A percentile compares a stretch with the other conserved stretches of the same genome.
Conservation (phyloP, 2,329 filamentous ascomycete species). For the Aspergillus luchuensis region DNA sequence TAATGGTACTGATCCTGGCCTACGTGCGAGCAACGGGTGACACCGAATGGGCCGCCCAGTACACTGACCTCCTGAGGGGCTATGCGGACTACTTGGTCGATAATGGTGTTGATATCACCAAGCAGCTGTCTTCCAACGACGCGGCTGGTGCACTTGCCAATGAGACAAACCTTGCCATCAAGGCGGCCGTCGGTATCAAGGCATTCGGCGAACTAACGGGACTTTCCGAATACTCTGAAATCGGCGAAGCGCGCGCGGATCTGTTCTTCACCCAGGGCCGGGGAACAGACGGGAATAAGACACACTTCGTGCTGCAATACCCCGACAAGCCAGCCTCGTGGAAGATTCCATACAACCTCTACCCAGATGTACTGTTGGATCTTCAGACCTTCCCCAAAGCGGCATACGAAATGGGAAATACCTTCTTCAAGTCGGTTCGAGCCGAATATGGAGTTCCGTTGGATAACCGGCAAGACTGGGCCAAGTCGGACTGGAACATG, state of each 20-base stretch:
- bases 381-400: constrained; percentile 41
- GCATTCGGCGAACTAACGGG: constrained; percentile 47
- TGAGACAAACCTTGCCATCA: constrained; percentile 52
- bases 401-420: constrained; percentile 39
- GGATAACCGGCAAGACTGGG: constrained; percentile 44
- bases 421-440: constrained; percentile 41
- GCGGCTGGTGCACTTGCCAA: constrained; percentile 45
- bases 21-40: constrained; percentile 45
- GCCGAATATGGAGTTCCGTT: constrained; percentile 43
- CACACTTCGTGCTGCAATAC: constrained; percentile 47
- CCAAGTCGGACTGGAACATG: constrained; percentile 50
- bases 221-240: constrained; percentile 38
- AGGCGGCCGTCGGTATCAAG: constrained; percentile 50
- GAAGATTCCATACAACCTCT: constrained; percentile 48
- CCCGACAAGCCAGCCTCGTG: constrained; percentile 35
- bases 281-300: constrained; percentile 38
- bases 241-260: constrained; percentile 39
- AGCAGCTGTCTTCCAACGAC: constrained; percentile 49
- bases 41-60: constrained; percentile 37
- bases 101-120: constrained; percentile 42
- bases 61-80: constrained; percentile 36
- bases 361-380: constrained; percentile 43
- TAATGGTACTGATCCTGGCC: constrained; percentile 42
- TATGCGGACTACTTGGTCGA: constrained; percentile 48
- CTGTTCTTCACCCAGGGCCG: constrained; percentile 39